Base-by-base conservation (phyloP, 2,329 filamentous ascomycete genomes). In the Magnaporthales sp. region DNA sequence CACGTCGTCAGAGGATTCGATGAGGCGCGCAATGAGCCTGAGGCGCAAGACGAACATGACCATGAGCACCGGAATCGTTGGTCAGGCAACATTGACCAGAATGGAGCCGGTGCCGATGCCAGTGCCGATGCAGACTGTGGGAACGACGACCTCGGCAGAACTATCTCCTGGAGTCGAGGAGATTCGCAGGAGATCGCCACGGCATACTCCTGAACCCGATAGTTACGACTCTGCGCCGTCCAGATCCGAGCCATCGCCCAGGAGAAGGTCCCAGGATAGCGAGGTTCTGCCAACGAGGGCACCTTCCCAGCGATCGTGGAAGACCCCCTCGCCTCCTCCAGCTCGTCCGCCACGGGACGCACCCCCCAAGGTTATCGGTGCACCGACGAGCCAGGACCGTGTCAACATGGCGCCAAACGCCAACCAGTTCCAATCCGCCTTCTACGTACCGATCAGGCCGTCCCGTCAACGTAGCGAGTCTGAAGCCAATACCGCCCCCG, bases 181-280 rank as follows among this genome's bases (percentile, higher is more conserved):
- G 60, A 70, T 86, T 30, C 79, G 84, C 11, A 79, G 82, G 69
- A 77, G 85, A 62, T 86, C 84, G 1, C 84, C 84, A 19, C 75
- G 80, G 62, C 76, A 80, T 9, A 70, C 74, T 6, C 68, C 71
- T 15, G 38, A 56, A 27, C 15, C 62, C 30, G 62, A 24, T 4
- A 13, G 62, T 22, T 30, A 9, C 62, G n/a, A 30, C 22, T 29
- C 30, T 46, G 30, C n/a, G 30, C 62, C 30, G 9, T 63, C n/a
- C 9, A 38, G 30, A 31, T 29, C 24, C 8, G 63, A 29, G 63
- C 15, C 26, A 19, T 56, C 63, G 13, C 63, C 63, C n/a, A 64
- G 38, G 38, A 10, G 63, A 27, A 56, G 46, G 62, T 60, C 56
- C 22, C 56, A 60, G 27, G 56, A 60, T 27, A 60, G 56, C 24